phyloP scores from a whole-genome alignment of 306 rosid genomes.

The Gillenia trifoliata region DNA sequence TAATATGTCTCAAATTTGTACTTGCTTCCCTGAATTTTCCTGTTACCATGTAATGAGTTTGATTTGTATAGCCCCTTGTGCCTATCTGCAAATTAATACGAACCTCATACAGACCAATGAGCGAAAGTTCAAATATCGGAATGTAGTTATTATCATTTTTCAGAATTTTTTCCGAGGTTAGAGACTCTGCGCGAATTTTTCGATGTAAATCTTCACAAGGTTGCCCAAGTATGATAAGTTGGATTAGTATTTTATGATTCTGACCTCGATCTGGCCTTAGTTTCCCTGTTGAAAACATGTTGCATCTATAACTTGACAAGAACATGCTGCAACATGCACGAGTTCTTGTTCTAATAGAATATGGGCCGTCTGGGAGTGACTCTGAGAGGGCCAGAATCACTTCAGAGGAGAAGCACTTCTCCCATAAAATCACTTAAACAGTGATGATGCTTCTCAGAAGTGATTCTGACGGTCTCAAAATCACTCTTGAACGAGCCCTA shows the following conservation, averaged over 20 bases:
- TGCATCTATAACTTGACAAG: neutral
- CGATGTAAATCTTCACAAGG: neutral
- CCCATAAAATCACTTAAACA: too few relatives aligned
- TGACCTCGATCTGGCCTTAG: neutral
- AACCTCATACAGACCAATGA: neutral
- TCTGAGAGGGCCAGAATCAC: too few relatives aligned
- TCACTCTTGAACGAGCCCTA: too few relatives aligned
- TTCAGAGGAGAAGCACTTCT: too few relatives aligned
- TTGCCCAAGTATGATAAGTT: neutral
- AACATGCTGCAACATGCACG: too few relatives aligned
- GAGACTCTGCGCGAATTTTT: neutral
- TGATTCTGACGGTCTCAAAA: neutral
- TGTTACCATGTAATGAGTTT: neutral
- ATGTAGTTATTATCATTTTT: neutral
- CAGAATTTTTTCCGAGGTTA: neutral
- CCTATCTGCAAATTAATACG: neutral
- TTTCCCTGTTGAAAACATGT: neutral
- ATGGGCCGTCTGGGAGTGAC: too few relatives aligned
- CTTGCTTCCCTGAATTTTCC: neutral
- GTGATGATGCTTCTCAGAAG: neutral
- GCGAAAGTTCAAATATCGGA: neutral
- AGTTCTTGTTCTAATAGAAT: too few relatives aligned
- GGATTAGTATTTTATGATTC: neutral
- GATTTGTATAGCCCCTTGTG: conserved; percentile 2
- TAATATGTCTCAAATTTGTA: neutral